A percentile compares a stretch with the other conserved stretches of the same genome.
These are phyloP conservation scores for Aspergillus terreus DNA, from an alignment of 2,329 filamentous ascomycete species.

Conservation along the genomic window DNA sequence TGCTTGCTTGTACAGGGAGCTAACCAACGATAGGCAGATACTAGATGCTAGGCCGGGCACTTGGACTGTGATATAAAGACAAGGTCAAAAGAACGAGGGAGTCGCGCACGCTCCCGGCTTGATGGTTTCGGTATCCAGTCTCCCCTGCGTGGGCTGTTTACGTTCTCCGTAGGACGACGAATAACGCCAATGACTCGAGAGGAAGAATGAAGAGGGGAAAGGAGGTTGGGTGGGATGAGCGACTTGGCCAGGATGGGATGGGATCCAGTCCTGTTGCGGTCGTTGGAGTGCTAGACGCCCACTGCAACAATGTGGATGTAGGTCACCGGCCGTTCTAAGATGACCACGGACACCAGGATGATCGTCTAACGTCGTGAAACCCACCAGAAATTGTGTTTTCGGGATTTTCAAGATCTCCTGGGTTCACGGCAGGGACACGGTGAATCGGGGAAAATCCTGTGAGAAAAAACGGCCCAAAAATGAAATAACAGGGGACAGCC, in stretches of 20 bases:
- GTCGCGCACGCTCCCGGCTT: background rate
- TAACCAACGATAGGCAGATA: slow-evolving; percentile 14
- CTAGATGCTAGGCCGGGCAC: slow-evolving; percentile 14
- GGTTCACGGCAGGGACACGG: background rate
- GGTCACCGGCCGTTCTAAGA: slow-evolving; percentile 1
- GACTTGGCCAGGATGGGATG: slow-evolving; percentile 6
- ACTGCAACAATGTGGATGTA: slow-evolving; percentile 1
- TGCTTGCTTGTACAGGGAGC: slow-evolving; percentile 9
- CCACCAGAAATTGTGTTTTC: background rate
- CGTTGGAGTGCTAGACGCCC: slow-evolving; percentile 2
- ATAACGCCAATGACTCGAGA: slow-evolving; percentile 6
- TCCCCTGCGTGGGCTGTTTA: slow-evolving; percentile 12
- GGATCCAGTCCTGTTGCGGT: slow-evolving; percentile 7
- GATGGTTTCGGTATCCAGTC: too few species aligned
- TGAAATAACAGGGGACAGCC: slow-evolving; percentile 1
- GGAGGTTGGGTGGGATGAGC: slow-evolving; percentile 2
- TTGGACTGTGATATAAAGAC: slow-evolving; percentile 4
- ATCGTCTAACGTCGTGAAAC: background rate
- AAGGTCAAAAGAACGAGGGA: slow-evolving; percentile 1
- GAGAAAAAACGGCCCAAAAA: background rate
- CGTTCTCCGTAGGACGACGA: slow-evolving; percentile 7
- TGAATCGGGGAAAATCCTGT: background rate
- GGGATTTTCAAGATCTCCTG: background rate
- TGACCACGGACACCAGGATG: background rate
- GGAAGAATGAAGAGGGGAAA: slow-evolving; percentile 8